These are phyloP conservation scores for Papiliotrema laurentii DNA, from an alignment of 1,284 basidiomycete species.

Conservation along the genomic window DNA sequence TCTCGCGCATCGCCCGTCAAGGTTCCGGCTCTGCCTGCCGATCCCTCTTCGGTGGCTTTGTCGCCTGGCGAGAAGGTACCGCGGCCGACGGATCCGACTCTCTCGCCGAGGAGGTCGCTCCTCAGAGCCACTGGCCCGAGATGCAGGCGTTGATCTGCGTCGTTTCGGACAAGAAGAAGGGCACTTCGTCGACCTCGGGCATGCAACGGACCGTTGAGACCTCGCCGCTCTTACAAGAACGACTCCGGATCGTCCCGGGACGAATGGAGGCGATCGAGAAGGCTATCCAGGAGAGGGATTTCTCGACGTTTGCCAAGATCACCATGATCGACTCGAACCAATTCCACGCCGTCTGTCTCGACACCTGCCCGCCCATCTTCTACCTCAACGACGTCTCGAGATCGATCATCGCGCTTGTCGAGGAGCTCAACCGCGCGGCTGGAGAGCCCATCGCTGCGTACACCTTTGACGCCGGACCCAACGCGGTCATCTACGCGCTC, in stretches of 20 bases:
- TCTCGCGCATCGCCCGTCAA: slow-evolving; percentile 92
- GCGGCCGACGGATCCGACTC: slow-evolving; percentile 73
- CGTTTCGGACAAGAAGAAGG: slow-evolving; percentile 94
- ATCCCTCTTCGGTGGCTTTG: slow-evolving; percentile 94
- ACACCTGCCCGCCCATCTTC: slow-evolving; percentile 96
- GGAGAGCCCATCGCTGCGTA: slow-evolving; percentile 81
- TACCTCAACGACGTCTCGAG: slow-evolving; percentile 97
- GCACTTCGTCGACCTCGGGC: slow-evolving; percentile 86
- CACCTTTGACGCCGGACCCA: slow-evolving; percentile 97
- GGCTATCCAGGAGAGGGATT: slow-evolving; percentile 78
- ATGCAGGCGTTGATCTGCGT: slow-evolving; percentile 97
- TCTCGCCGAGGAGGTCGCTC: slow-evolving; percentile 80
- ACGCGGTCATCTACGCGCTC: slow-evolving; percentile 93
- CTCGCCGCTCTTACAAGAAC: slow-evolving; percentile 79
- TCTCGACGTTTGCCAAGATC: slow-evolving; percentile 80
- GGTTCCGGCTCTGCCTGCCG: slow-evolving; percentile 97
- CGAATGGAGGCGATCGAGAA: slow-evolving; percentile 77
- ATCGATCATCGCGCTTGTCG: slow-evolving; percentile 76
- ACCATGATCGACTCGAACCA: slow-evolving; percentile 98
- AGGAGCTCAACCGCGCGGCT: slow-evolving; percentile 86
- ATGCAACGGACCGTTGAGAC: slow-evolving; percentile 98
- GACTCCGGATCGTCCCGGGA: slow-evolving; percentile 82
- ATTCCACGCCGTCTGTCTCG: slow-evolving; percentile 96
- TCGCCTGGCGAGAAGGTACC: slow-evolving; percentile 86
- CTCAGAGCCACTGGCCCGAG: slow-evolving; percentile 85